phyloP scores from a whole-genome alignment of 345 rosid species.

The Crucihimalaya himalaica region DNA sequence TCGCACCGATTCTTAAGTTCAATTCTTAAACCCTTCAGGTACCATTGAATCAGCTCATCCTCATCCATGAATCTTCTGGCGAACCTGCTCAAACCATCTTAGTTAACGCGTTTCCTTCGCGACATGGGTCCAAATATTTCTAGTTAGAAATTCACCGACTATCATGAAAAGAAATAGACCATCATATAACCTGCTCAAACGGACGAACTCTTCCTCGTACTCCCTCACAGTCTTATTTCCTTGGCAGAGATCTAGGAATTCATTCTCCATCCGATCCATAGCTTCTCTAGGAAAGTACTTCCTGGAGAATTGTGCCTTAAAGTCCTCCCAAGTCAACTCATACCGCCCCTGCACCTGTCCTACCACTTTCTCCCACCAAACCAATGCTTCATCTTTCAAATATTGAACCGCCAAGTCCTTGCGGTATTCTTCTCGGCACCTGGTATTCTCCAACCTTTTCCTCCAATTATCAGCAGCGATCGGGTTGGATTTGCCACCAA shows the following conservation, averaged over 20 bases:
- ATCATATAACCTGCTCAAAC: no score
- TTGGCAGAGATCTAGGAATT: no score
- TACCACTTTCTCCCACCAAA: neutral
- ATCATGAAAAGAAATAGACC: no score
- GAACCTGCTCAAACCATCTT: neutral
- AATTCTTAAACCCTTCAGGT: neutral
- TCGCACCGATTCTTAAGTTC: neutral
- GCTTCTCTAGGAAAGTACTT: no score
- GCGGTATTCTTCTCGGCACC: neutral
- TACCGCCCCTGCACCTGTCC: no score
- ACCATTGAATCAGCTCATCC: neutral
- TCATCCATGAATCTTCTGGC: neutral
- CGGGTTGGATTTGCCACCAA: neutral
- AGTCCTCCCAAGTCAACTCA: no score
- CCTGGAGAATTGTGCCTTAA: no score
- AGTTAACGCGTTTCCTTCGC: no score
- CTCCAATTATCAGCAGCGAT: neutral
- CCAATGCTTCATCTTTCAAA: neutral
- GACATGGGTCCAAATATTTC: no score
- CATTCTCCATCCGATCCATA: no score
- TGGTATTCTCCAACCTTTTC: neutral
- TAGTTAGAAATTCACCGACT: no score
- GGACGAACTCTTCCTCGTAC: neutral
- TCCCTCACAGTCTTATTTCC: neutral
- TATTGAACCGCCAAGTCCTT: neutral